A percentile compares a stretch with the other conserved stretches of the same genome.
Evolutionary conservation across 306 rosid species (phyloP).

Genomic region (Clitoria ternatea): DNA sequence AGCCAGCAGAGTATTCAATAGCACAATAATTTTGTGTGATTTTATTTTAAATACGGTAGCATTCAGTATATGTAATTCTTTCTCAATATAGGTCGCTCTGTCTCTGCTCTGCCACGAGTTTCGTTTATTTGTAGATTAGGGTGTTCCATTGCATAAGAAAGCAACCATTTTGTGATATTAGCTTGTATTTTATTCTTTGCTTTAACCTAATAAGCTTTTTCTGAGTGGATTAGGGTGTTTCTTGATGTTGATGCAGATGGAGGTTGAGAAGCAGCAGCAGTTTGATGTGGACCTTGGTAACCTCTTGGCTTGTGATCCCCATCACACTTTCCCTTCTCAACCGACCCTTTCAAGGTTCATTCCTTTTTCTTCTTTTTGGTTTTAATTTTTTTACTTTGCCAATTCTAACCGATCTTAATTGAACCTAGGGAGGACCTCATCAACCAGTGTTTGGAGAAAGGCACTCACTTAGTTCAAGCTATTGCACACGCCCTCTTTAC

Average conservation of each 20-base stretch:
- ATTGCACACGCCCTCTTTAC: conserved; percentile 64
- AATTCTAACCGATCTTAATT: background rate
- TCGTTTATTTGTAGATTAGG: too few relatives aligned
- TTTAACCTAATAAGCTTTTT: too few relatives aligned
- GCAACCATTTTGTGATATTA: too few relatives aligned
- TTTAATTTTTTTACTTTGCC: background rate
- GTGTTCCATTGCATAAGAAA: too few relatives aligned
- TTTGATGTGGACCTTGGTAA: conserved; percentile 68
- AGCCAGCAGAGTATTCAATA: too few relatives aligned
- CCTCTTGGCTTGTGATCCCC: conserved; percentile 61
- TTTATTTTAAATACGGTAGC: too few relatives aligned
- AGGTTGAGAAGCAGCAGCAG: conserved; percentile 27
- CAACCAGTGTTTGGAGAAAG: conserved; percentile 54
- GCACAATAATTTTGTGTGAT: too few relatives aligned
- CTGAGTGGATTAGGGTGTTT: too few relatives aligned
- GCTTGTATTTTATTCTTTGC: too few relatives aligned
- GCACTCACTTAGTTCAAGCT: conserved; percentile 75
- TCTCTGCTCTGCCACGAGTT: too few relatives aligned
- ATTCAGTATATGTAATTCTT: too few relatives aligned
- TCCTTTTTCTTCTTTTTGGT: background rate
- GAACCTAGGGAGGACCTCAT: conserved; percentile 56
- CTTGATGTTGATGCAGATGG: conserved; percentile 7
- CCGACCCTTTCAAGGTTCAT: conserved; percentile 14
- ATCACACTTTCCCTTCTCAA: conserved; percentile 42
- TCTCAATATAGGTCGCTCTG: too few relatives aligned